Evolutionary conservation across 768 basidiomycete genomes (phyloP).

Genomic region (Hypholoma sublateritium): DNA sequence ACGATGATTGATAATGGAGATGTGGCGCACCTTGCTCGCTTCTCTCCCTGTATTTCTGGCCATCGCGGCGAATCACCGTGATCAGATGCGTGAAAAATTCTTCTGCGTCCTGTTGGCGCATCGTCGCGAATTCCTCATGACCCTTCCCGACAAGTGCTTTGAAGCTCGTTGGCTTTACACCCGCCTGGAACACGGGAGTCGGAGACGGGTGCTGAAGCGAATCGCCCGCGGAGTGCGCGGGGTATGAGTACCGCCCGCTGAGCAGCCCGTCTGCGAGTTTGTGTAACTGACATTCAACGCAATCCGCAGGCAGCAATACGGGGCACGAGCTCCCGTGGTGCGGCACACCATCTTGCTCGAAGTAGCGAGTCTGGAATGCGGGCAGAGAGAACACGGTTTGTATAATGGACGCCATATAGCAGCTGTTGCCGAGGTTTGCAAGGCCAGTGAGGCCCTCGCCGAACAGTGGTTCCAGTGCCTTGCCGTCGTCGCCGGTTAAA

Average conservation of each 20-base stretch:
- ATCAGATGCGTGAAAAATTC: slow-evolving; percentile 89
- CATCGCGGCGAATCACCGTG: slow-evolving; percentile 66
- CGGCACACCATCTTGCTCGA: slow-evolving; percentile 19
- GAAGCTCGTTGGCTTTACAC: slow-evolving; percentile 79
- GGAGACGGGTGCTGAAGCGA: slow-evolving; percentile 25
- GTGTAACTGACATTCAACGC: slow-evolving; percentile 93
- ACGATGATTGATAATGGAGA: neutral
- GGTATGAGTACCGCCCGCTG: slow-evolving; percentile 86
- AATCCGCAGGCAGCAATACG: slow-evolving; percentile 71
- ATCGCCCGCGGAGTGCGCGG: slow-evolving; percentile 33
- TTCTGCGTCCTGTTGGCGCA: slow-evolving; percentile 96
- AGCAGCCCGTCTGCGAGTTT: slow-evolving; percentile 92
- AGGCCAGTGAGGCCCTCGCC: slow-evolving; percentile 90
- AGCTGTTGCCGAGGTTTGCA: slow-evolving; percentile 93
- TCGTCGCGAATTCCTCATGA: slow-evolving; percentile 92
- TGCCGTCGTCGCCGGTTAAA: slow-evolving; percentile 82
- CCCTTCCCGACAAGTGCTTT: slow-evolving; percentile 90
- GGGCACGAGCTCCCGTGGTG: slow-evolving; percentile 63
- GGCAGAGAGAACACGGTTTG: slow-evolving; percentile 85
- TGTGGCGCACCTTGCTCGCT: slow-evolving; percentile 27
- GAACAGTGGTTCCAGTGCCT: slow-evolving; percentile 83
- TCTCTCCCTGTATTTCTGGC: slow-evolving; percentile 46
- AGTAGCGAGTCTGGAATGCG: slow-evolving; percentile 75
- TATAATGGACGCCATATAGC: slow-evolving; percentile 95
- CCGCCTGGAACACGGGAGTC: slow-evolving; percentile 74